Conservation (phyloP, 106 monocot genomes). For the Dendrobium officinale region DNA sequence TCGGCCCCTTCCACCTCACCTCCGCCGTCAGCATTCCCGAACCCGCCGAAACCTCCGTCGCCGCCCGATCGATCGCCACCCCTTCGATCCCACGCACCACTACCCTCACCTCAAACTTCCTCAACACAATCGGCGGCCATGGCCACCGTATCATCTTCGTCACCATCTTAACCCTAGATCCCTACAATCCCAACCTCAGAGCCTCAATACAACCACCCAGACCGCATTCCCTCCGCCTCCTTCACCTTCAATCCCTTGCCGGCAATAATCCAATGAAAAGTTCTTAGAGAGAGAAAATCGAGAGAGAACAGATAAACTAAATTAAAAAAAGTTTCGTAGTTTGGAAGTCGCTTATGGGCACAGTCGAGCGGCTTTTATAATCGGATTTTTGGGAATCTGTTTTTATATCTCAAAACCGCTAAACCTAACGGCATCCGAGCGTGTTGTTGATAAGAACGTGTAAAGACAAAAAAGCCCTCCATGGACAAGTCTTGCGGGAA, state of each 20-base stretch:
- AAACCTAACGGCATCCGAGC: too few relatives aligned
- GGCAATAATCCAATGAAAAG: not conserved
- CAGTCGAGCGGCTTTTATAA: not conserved
- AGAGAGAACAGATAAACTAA: not conserved
- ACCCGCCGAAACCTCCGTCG: not conserved
- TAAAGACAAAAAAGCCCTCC: too few relatives aligned
- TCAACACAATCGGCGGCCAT: conserved; percentile 36
- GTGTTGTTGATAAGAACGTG: too few relatives aligned
- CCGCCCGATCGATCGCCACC: not conserved
- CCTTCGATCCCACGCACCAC: conserved; percentile 30
- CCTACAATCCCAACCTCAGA: not conserved
- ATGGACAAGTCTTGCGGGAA: too few relatives aligned
- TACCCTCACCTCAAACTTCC: conserved; percentile 37
- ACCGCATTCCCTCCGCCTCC: not conserved
- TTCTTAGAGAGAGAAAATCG: not conserved
- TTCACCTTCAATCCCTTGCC: not conserved
- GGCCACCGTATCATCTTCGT: conserved; percentile 61
- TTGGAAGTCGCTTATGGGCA: not conserved
- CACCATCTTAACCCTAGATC: conserved; percentile 18
- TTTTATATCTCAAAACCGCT: too few relatives aligned
- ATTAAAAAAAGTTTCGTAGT: not conserved
- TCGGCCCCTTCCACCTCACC: conserved; percentile 46
- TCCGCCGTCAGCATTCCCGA: conserved; percentile 23
- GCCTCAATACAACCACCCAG: not conserved
- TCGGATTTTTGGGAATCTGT: too few relatives aligned